Base-by-base conservation (phyloP, 768 basidiomycete species). In the Tricholoma terreum region DNA sequence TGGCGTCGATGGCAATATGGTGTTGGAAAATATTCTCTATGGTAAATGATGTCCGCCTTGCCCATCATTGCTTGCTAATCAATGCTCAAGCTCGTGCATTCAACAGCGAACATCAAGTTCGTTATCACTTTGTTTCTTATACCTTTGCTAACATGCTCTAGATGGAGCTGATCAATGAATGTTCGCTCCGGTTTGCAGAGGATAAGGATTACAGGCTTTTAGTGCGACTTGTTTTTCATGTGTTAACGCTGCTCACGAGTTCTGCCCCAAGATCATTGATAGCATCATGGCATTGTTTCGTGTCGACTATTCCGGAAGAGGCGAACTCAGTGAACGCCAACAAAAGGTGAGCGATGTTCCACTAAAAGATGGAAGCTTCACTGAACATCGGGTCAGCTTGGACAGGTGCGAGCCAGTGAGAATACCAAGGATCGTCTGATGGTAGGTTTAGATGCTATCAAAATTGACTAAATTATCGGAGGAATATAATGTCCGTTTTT, bases 281-380 rank as follows among this genome's bases (percentile, higher is more conserved):
- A 94, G 92, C 64, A 95, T 98, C 59, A 96, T 98, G 92, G 96
- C 95, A 27, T 80, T 96, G 6, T 98, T 98, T 71, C 85, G 94
- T 17, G 91, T 94, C 43, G 95, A 98, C 71, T 98, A 78, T 69
- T 92, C 91, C 3, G 95, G 95, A 19, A 78, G 95, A 76, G 96
- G 95, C 30, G 96, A 97, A 69, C 74, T 97, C 38, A 94, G 93
- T 63, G 94, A 95, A 75, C 80, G 94, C 52, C 94, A 95, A 68
- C 95, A 98, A 69, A 94, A 94, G 76, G 90, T 85, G 35, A 54
- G 27, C 43, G n/a, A n/a, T 12, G 19, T 7, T 35, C 1, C 11
- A 54, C 6, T 11, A 38, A 31, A 19, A 7, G 50, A 19, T 19
- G 42, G 15, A 19, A 15, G 15, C 30, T 52, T 50, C 58, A 61